Conservation (phyloP, 208 protist genomes). For the Trypanosoma lewisi region DNA sequence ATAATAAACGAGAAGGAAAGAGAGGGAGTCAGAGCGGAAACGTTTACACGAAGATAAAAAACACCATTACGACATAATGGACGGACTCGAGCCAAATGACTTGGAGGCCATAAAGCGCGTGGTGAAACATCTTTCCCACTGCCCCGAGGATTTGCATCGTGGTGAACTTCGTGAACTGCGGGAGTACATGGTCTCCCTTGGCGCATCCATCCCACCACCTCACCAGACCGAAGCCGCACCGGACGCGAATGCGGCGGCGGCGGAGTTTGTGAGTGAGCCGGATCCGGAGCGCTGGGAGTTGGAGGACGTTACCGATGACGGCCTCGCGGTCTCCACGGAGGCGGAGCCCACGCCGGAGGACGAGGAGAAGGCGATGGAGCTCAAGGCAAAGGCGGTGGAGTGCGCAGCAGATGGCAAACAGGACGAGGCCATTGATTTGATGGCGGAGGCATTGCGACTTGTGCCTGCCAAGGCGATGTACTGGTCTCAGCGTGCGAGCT, state of each 20-base stretch:
- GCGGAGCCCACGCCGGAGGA: slow-evolving; percentile 50
- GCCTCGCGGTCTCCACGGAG: slow-evolving; percentile 21
- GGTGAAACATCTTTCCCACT: slow-evolving; percentile 26
- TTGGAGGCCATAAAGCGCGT: slow-evolving; percentile 40
- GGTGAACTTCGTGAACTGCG: slow-evolving; percentile 36
- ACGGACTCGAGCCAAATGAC: slow-evolving; percentile 30
- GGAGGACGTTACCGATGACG: slow-evolving; percentile 31
- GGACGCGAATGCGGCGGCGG: slow-evolving; percentile 1
- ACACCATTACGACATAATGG: neutral
- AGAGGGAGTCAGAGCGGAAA: neutral
- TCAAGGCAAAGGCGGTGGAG: slow-evolving; percentile 62
- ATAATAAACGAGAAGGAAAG: neutral
- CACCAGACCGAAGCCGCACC: neutral
- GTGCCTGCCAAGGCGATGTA: slow-evolving; percentile 72
- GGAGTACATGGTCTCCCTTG: slow-evolving; percentile 31
- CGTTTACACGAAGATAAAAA: neutral
- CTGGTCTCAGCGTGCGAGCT: slow-evolving; percentile 66
- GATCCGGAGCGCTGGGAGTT: slow-evolving; percentile 59
- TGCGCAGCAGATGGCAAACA: slow-evolving; percentile 43
- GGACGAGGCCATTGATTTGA: slow-evolving; percentile 49
- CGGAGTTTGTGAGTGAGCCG: slow-evolving; percentile 38
- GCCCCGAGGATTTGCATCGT: slow-evolving; percentile 44
- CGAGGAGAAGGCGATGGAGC: slow-evolving; percentile 47
- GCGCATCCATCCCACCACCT: slow-evolving; percentile 35
- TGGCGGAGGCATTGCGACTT: slow-evolving; percentile 56